Evolutionary conservation across 2,329 filamentous ascomycete genomes (phyloP).

Genomic region (Aspergillus brasiliensis): DNA sequence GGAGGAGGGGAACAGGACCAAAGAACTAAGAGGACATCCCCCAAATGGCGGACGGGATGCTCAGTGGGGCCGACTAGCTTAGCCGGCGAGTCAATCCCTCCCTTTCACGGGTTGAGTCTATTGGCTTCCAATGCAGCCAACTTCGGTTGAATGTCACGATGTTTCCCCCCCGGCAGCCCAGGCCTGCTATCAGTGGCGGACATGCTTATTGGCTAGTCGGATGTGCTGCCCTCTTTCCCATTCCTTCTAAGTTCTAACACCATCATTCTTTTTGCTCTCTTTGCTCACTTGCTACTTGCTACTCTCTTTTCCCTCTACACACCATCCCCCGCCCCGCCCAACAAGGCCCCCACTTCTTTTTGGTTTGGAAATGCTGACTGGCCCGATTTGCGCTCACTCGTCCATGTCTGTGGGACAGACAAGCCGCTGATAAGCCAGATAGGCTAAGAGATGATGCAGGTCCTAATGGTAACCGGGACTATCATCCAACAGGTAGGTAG

Average conservation of each 20-base stretch:
- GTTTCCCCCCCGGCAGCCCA: background rate
- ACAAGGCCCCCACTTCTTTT: constrained; percentile 17
- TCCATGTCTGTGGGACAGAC: constrained; percentile 19
- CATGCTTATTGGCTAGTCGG: background rate
- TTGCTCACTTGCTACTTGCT: too few relatives aligned
- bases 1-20: constrained; percentile 8
- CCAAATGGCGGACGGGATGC: constrained; percentile 28
- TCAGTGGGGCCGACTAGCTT: constrained; percentile 26
- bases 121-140: constrained; percentile 21
- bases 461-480: constrained; percentile 15
- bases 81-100: constrained; percentile 26
- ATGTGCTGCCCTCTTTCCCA: background rate
- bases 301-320: too few relatives aligned
- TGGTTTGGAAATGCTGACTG: constrained; percentile 12
- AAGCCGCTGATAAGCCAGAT: constrained; percentile 23
- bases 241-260: background rate
- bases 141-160: constrained; percentile 18
- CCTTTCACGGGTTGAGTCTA: constrained; percentile 18
- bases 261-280: too few relatives aligned
- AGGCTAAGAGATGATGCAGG: constrained; percentile 12
- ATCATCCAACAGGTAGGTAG: constrained; percentile 12
- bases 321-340: constrained; percentile 8
- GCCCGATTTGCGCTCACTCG: constrained; percentile 14
- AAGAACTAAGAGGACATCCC: constrained; percentile 8
- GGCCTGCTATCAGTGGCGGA: background rate